These are phyloP conservation scores for Fusarium armeniacum DNA, from an alignment of 2,329 filamentous ascomycete genomes.

Conservation along the genomic window DNA sequence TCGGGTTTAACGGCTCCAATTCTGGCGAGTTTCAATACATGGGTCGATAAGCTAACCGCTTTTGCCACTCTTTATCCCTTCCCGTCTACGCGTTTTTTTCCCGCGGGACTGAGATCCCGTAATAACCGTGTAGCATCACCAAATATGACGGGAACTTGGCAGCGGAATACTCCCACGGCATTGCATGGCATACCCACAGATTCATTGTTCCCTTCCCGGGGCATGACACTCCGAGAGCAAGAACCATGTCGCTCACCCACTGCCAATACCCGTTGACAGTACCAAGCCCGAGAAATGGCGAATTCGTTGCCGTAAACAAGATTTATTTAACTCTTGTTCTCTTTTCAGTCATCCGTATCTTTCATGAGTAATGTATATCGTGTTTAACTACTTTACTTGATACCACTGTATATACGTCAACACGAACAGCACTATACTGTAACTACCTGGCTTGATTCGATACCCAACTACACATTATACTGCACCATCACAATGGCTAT, in stretches of 20 bases:
- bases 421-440: neutral
- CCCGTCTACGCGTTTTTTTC: neutral
- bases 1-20: slow-evolving; percentile 52
- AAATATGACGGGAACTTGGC: neutral
- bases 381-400: neutral
- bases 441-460: neutral
- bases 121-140: neutral
- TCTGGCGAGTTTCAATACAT: slow-evolving; percentile 47
- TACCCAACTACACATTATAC: neutral
- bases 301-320: neutral
- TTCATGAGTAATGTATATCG: neutral
- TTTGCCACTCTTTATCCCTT: neutral
- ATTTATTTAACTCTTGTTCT: slow-evolving; percentile 27
- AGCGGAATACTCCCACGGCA: neutral
- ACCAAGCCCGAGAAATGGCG: slow-evolving; percentile 6
- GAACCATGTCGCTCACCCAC: slow-evolving; percentile 3
- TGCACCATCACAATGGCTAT: slow-evolving; percentile 23
- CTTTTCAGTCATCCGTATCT: neutral
- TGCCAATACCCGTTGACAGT: neutral
- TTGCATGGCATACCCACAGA: slow-evolving; percentile 13
- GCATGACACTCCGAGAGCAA: slow-evolving; percentile 1
- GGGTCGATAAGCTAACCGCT: slow-evolving; percentile 15
- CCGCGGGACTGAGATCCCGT: neutral
- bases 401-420: neutral
- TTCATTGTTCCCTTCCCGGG: neutral